phyloP scores from a whole-genome alignment of 2,329 filamentous ascomycete genomes.

The Parafenestella ontariensis region DNA sequence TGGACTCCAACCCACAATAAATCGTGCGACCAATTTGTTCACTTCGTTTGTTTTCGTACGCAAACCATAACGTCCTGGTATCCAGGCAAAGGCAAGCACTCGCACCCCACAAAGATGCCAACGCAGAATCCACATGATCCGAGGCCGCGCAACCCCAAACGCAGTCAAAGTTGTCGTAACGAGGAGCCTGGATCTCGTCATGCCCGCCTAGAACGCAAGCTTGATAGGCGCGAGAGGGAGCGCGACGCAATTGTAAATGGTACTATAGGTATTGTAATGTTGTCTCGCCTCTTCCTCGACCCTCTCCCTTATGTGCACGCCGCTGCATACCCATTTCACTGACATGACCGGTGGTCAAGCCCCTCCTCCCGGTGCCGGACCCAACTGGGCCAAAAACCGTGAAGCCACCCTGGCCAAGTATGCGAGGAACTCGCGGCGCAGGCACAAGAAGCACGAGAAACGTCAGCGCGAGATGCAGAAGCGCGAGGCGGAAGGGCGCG shows the following conservation, averaged over 20 bases:
- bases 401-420: conserved; percentile 3
- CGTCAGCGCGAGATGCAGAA: no score
- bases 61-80: neutral
- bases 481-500: no score
- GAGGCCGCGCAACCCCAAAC: conserved; percentile 2
- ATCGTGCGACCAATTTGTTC: no score
- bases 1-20: no score
- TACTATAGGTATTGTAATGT: neutral
- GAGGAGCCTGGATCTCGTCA: neutral
- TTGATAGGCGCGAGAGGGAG: conserved; percentile 4
- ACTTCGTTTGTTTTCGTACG: no score
- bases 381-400: conserved; percentile 12
- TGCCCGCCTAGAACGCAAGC: conserved; percentile 1
- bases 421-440: neutral
- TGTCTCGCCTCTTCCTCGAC: no score
- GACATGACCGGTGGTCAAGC: neutral
- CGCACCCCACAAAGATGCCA: conserved; percentile 4
- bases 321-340: no score
- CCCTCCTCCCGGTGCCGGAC: conserved; percentile 2
- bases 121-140: neutral
- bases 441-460: conserved; percentile 9
- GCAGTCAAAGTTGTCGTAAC: neutral
- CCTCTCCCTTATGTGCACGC: no score
- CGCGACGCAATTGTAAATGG: conserved; percentile 1
- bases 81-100: conserved; percentile 1